Conservation (phyloP, 139 green algal genomes). For the Ettlia oleoabundans region DNA sequence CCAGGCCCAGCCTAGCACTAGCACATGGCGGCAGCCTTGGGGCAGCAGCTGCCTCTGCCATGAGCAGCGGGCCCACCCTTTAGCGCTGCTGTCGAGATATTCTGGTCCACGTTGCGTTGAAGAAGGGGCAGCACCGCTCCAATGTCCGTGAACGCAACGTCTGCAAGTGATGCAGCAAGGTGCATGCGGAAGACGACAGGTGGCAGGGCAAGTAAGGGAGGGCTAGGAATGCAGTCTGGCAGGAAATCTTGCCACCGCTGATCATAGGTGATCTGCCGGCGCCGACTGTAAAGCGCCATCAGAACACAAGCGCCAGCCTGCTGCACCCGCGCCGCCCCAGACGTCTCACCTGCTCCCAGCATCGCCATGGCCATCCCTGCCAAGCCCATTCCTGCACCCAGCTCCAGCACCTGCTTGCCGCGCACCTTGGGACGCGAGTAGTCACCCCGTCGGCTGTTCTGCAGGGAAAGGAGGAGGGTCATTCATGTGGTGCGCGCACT, state of each 20-base stretch:
- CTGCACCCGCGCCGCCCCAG: not conserved
- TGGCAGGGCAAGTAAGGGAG: not conserved
- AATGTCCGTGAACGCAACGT: conserved; percentile 83
- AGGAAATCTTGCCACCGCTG: no score
- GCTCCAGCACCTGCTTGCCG: conserved; percentile 80
- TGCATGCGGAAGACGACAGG: not conserved
- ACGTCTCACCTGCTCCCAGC: conserved; percentile 47
- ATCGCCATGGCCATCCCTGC: conserved; percentile 60
- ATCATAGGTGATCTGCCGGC: no score
- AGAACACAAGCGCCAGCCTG: no score
- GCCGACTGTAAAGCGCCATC: no score
- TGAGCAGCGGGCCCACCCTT: conserved; percentile 23
- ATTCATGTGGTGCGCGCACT: not conserved
- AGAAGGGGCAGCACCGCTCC: conserved; percentile 74
- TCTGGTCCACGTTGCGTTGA: conserved; percentile 76
- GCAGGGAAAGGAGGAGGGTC: not conserved
- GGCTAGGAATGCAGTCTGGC: not conserved
- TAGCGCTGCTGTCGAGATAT: conserved; percentile 68
- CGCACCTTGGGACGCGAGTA: conserved; percentile 66
- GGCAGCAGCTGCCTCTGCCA: not conserved
- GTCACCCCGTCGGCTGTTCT: conserved; percentile 82
- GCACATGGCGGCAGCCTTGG: no score
- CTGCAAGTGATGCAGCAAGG: not conserved
- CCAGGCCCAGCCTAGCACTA: not conserved
- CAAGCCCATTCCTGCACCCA: conserved; percentile 90